Evolutionary conservation across 495 filamentous ascomycete species (phyloP), one percentile per base, ranked within the genome.

Genomic region (Xylaria venustula): DNA sequence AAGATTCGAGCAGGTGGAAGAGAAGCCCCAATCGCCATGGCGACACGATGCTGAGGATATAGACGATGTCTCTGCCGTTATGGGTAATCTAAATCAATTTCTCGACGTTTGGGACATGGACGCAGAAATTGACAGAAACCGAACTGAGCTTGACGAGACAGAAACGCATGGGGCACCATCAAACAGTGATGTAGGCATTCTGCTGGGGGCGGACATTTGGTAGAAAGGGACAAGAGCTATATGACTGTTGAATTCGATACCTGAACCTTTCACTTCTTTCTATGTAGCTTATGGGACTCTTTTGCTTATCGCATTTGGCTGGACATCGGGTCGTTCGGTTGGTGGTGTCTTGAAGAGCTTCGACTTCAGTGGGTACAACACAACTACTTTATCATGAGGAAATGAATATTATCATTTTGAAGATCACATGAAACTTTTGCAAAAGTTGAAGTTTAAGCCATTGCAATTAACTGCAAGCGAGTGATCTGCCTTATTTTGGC

Each of bases 1-100:
- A 17, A 14, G 7, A 36, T 32, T 44, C 19, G 46, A 14, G 28
- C 26, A 60, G 19, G 12, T 20, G 17, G 37, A 42, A n/a, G 63
- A 57, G 28, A 50, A 51, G 23, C 52, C 53, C 22, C 60, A 62
- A 41, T 64, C 61, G 2, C 61, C 66, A 0, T 67, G 65, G 69
- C 63, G 30, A 26, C 60, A 66, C 9, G 68, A 68, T 19, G 65
- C 61, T 45, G 49, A 66, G 15, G 64, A 19, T 7, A 64, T 64
- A 0, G 78, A 81, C 42, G 74, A 79, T 46, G 78, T 81, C 19
- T 71, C 65, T 0, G 75, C 64, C 2, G 76, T 81, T 0, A 54
- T 81, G 62, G 64, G 73, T 11, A 75, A 81, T 54, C 49, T 81
- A 14, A 67, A 71, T 49, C 72, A 80, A 6, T 80, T 79, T 46